A percentile compares a stretch with the other conserved stretches of the same genome.
Evolutionary conservation across 1,284 basidiomycete genomes (phyloP).

Genomic region (Cutaneotrichosporon daszewskae): DNA sequence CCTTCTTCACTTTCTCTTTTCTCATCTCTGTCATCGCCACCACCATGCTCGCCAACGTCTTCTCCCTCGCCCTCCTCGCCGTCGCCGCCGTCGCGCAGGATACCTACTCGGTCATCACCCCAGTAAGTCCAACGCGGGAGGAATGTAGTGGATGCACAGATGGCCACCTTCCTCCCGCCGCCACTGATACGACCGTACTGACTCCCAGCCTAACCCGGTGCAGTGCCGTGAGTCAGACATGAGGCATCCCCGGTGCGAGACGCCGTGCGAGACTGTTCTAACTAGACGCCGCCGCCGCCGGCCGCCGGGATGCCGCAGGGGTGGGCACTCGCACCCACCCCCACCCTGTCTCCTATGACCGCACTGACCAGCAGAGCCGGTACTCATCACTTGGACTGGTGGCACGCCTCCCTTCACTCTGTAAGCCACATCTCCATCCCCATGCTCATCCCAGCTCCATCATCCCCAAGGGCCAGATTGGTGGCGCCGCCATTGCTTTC

Average conservation of each 20-base stretch:
- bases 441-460: constrained; percentile 25
- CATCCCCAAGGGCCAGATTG: constrained; percentile 36
- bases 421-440: constrained; percentile 26
- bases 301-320: too few relatives aligned
- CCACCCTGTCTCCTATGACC: not conserved
- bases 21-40: not conserved
- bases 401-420: constrained; percentile 38
- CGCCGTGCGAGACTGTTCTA: too few relatives aligned
- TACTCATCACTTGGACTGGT: constrained; percentile 27
- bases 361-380: constrained; percentile 29
- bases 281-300: too few relatives aligned
- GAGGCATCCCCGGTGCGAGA: too few relatives aligned
- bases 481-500: constrained; percentile 27
- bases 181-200: too few relatives aligned
- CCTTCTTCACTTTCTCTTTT: not conserved
- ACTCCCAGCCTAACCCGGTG: constrained; percentile 28
- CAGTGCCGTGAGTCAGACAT: constrained; percentile 45
- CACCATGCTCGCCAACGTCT: constrained; percentile 26
- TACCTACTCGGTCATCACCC: constrained; percentile 32
- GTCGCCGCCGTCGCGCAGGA: constrained; percentile 28
- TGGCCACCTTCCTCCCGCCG: too few relatives aligned
- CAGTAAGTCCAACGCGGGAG: constrained; percentile 37
- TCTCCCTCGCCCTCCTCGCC: constrained; percentile 25
- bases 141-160: too few relatives aligned
- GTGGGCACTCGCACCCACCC: not conserved